phyloP scores from a whole-genome alignment of 345 rosid species.

The Eucalyptus brandiana region DNA sequence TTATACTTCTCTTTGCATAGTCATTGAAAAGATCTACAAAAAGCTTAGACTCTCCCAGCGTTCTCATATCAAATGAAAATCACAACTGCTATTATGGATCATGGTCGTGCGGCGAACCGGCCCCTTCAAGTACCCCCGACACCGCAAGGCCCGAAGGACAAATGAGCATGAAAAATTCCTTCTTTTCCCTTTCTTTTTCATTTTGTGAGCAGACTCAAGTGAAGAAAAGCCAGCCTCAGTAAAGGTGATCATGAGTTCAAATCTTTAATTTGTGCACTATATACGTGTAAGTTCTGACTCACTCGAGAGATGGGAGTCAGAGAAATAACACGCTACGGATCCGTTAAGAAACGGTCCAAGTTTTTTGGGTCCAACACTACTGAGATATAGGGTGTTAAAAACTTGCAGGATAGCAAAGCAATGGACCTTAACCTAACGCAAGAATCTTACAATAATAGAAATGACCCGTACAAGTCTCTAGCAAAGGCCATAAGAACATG shows the following conservation, averaged over 20 bases:
- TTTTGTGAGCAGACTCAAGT: not conserved
- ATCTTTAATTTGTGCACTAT: not conserved
- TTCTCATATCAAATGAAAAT: not conserved
- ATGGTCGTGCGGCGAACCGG: not conserved
- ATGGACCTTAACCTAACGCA: not conserved
- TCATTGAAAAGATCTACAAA: not conserved
- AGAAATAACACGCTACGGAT: not conserved
- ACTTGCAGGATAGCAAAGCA: not conserved
- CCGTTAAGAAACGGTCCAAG: not conserved
- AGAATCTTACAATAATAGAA: not conserved
- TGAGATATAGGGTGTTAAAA: not conserved
- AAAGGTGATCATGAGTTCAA: not conserved
- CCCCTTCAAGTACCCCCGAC: not conserved
- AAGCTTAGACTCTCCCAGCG: not conserved
- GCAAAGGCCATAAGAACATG: not conserved
- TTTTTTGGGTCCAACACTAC: not conserved
- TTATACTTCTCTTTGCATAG: not conserved
- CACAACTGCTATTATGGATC: not conserved
- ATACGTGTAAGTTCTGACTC: not conserved
- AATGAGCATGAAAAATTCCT: not conserved
- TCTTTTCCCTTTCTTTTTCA: not conserved
- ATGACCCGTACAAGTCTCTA: not conserved
- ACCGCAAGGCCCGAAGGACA: not conserved
- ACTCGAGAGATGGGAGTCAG: not conserved
- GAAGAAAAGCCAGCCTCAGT: not conserved